Base-by-base conservation (phyloP, 352 stramenopile genomes). In the Pythium myriotylum region DNA sequence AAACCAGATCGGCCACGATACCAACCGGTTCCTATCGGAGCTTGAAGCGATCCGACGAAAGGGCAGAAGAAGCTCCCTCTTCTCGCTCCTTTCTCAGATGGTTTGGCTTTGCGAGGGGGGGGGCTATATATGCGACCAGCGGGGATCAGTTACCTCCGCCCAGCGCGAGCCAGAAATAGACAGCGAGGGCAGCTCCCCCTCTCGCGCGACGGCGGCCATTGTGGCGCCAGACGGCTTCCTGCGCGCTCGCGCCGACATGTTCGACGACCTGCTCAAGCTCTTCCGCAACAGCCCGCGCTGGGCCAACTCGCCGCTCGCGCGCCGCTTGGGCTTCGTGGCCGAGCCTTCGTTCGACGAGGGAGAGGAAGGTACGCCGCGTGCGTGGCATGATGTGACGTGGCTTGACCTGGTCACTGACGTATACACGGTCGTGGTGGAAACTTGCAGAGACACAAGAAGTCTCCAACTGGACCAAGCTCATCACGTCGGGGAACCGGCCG, bases 261-360 rank as follows among this genome's bases (percentile, higher is more conserved):
- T 70, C 46, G 62, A 70, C 50, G 80, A 92, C 65, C 65, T 93
- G 43, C 72, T 93, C 70, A 91, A 91, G 79, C 63, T 91, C 60
- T 86, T 93, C 70, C 81, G 81, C 66, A 86, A 83, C 69, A 93
- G 84, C 60, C 84, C 84, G 35, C 81, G 80, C 50, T 93, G 84
- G 84, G 76, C 74, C 29, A 65, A 90, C 63, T 93, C 84, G 62
- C 79, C 81, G 10, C 82, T 93, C 32, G 84, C 81, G 23, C 72
- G 82, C 16, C 74, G 79, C 43, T 76, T 93, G 43, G 84, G 84
- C 51, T 91, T 91, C 54, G 72, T 75, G 43, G 73, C 74, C 43
- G 80, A 91, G 54, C 52, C 75, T 22, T 77, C 75, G 22, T 89
- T 88, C 60, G 82, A 88, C 20, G 78, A 89, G 24, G 72, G 81